Conservation (phyloP, 1,284 basidiomycete genomes). For the Leccinum angustisporum region DNA sequence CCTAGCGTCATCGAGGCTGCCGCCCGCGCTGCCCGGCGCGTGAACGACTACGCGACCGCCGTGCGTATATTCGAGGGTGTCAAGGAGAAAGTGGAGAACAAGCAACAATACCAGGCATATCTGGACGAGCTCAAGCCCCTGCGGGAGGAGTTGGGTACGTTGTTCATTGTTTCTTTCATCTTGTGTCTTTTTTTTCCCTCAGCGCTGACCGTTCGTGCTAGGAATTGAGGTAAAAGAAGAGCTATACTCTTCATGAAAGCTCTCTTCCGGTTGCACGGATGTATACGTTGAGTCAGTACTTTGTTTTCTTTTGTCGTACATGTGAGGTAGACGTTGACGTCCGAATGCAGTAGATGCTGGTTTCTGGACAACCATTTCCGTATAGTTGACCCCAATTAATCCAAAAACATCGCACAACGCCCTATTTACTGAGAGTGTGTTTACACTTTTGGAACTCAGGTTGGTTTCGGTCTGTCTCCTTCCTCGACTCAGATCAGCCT, state of each 20-base stretch:
- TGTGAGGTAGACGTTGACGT: slow-evolving; percentile 11
- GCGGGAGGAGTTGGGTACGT: slow-evolving; percentile 87
- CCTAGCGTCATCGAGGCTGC: slow-evolving; percentile 98
- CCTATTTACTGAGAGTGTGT: background rate
- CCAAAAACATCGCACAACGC: slow-evolving; percentile 13
- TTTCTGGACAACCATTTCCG: slow-evolving; percentile 21
- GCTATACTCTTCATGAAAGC: slow-evolving; percentile 37
- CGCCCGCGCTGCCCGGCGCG: slow-evolving; percentile 86
- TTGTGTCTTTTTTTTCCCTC: background rate
- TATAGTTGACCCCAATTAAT: slow-evolving; percentile 23
- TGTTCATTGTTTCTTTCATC: background rate
- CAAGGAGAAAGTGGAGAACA: slow-evolving; percentile 94
- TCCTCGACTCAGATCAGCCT: background rate
- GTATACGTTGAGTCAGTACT: slow-evolving; percentile 21
- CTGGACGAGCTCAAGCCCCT: slow-evolving; percentile 84
- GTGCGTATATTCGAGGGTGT: slow-evolving; percentile 93
- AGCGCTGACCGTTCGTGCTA: slow-evolving; percentile 17
- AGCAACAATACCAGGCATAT: slow-evolving; percentile 89
- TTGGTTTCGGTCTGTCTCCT: background rate
- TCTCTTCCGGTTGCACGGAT: slow-evolving; percentile 10
- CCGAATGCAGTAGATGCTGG: slow-evolving; percentile 26
- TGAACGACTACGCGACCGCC: slow-evolving; percentile 96
- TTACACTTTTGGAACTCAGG: background rate
- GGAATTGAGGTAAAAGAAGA: slow-evolving; percentile 48
- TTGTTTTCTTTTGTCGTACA: background rate